phyloP scores from a whole-genome alignment of 2,329 filamentous ascomycete species.

The Exophiala xenobiotica region DNA sequence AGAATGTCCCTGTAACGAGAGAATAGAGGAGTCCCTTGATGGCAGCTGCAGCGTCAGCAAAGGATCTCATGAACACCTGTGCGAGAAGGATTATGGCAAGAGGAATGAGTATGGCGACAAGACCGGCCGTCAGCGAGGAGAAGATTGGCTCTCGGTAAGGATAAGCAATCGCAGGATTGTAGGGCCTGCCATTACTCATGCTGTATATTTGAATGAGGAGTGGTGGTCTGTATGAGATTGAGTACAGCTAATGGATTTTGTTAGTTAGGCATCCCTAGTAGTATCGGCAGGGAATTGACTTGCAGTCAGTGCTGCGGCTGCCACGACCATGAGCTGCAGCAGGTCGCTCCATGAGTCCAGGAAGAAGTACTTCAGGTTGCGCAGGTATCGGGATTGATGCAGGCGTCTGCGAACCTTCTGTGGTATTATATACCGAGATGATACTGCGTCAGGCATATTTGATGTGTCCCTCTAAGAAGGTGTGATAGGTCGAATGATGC shows the following conservation, averaged over 20 bases:
- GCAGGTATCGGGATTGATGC: background rate
- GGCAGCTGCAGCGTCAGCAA: constrained; percentile 21
- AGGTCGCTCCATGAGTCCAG: background rate
- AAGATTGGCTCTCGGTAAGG: constrained; percentile 24
- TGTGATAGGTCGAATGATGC: too few species aligned
- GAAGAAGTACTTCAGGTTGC: constrained; percentile 8
- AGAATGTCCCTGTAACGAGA: constrained; percentile 23
- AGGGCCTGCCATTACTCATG: constrained; percentile 9
- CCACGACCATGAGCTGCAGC: background rate
- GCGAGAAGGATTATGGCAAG: constrained; percentile 20
- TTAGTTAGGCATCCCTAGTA: background rate
- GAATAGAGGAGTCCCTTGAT: constrained; percentile 23
- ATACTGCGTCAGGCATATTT: background rate
- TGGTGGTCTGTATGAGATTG: constrained; percentile 11
- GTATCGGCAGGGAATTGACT: background rate
- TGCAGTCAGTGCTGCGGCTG: constrained; percentile 1
- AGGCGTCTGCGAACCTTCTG: background rate
- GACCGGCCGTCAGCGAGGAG: constrained; percentile 14
- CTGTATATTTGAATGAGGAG: constrained; percentile 13
- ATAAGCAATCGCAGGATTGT: constrained; percentile 22
- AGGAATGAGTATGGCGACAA: constrained; percentile 20
- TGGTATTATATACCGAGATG: background rate
- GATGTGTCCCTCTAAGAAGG: background rate
- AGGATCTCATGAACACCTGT: constrained; percentile 21
- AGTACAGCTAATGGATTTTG: constrained; percentile 10